A percentile compares a stretch with the other conserved stretches of the same genome.
Evolutionary conservation across 306 rosid species (phyloP).

Genomic region (Gynostemma pentaphyllum): DNA sequence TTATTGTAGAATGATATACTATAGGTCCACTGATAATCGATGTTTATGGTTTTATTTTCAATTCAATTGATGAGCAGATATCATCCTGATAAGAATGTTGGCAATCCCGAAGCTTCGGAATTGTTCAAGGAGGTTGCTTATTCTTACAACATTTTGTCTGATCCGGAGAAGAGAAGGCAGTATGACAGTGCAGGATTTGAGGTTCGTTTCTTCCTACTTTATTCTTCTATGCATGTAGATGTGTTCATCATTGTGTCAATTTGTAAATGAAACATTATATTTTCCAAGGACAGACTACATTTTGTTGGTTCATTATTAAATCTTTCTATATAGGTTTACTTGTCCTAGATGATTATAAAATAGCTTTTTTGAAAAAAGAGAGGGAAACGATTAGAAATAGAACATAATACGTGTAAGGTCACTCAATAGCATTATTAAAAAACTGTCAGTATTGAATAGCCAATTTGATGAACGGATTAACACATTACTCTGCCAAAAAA

Average conservation of each 20-base stretch:
- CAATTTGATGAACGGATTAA: not conserved
- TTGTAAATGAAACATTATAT: not conserved
- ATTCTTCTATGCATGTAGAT: not conserved
- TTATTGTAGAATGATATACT: not conserved
- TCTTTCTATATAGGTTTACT: not conserved
- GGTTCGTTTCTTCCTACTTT: constrained; percentile 26
- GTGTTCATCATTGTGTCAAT: not conserved
- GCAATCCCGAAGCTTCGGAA: constrained; percentile 90
- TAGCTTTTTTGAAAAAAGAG: not conserved
- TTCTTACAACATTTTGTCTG: constrained; percentile 87
- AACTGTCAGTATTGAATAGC: not conserved
- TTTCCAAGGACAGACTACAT: not conserved
- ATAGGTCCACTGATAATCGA: not conserved
- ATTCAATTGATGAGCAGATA: constrained; percentile 35
- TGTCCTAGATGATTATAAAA: not conserved
- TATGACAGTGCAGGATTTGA: constrained; percentile 92
- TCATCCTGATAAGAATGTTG: constrained; percentile 94
- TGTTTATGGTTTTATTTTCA: not conserved
- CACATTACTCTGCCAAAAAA: not conserved
- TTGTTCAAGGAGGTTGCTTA: constrained; percentile 90
- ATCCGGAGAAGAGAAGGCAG: constrained; percentile 97
- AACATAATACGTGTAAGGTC: not conserved
- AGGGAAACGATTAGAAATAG: not conserved
- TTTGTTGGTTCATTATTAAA: not conserved
- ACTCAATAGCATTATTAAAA: not conserved